A percentile compares a stretch with the other conserved stretches of the same genome.
These are phyloP conservation scores for Akanthomyces lecanii DNA, from an alignment of 2,329 filamentous ascomycete species.

Conservation along the genomic window DNA sequence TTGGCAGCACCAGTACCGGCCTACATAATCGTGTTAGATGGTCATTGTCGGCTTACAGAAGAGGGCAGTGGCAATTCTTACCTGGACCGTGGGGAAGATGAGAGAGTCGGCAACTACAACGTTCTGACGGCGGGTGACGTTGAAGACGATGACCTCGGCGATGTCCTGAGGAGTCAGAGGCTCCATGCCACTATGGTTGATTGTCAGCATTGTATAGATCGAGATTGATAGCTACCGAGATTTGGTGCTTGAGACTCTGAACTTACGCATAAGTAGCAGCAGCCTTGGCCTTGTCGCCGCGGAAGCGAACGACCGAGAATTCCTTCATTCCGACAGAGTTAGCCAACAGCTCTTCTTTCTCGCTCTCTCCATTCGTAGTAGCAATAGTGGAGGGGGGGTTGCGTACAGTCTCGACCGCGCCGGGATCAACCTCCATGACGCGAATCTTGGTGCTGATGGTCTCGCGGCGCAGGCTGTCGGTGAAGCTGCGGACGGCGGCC, in stretches of 20 bases:
- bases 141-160: conserved; percentile 84
- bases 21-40: background rate
- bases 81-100: conserved; percentile 87
- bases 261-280: conserved; percentile 81
- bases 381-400: background rate
- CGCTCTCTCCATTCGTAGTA: no score
- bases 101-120: conserved; percentile 85
- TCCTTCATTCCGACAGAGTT: conserved; percentile 48
- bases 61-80: conserved; percentile 30
- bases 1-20: conserved; percentile 6
- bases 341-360: background rate
- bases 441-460: conserved; percentile 75
- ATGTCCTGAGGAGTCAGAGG: conserved; percentile 88
- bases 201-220: background rate
- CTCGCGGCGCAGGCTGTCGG: conserved; percentile 77
- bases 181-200: conserved; percentile 58
- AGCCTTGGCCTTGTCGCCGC: conserved; percentile 83
- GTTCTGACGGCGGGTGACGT: conserved; percentile 79
- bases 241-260: conserved; percentile 14
- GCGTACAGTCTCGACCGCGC: conserved; percentile 80
- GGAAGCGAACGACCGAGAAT: conserved; percentile 83
- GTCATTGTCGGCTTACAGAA: no score
- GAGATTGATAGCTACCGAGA: background rate
- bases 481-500: conserved; percentile 80
- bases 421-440: conserved; percentile 84